Base-by-base conservation (phyloP, 208 protist species). In the Phytomonas sp. region DNA sequence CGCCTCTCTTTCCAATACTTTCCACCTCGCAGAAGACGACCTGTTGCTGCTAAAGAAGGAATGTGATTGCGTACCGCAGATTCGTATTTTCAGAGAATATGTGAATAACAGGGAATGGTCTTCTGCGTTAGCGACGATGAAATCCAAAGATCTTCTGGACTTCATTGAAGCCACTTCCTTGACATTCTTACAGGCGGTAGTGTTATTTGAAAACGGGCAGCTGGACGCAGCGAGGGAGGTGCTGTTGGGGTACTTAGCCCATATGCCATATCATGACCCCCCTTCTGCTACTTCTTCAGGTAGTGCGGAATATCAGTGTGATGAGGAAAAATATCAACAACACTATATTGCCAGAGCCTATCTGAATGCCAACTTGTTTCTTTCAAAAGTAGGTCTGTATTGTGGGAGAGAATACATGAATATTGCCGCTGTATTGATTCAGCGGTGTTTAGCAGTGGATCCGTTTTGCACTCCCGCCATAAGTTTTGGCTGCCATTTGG, bases 351-450 rank as follows among this genome's bases (percentile, higher is more conserved):
- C 73, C 30, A 78, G 82, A 4, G 86, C 93, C 77, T 94, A 89
- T 72, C 62, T 96, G 15, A 81, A 88, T 31, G 51, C 76, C 40
- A 80, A 68, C 30, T 75, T 88, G 29, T 80, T 92, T 30, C 77
- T 93, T 11, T 88, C 91, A 34, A 90, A 89, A 73, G 81, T 84
- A n/a, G 88, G 84, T 70, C 72, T 83, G 15, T 91, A 92, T 75
- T 88, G 80, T 61, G 88, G 91, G 43, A 80, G 66, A 26, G 60
- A 77, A 4, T 93, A 89, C 80, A 67, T 92, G 31, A 88, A 89
- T 67, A 78, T 94, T 43, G 82, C 91, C 23, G 89, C 87, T 4
- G 77, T 76, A 20, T 73, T 93, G 60, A 67, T 92, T 59, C 73
- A 85, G 70, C 84, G 84, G 11, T 92, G 85, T 63, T 71, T 96